A percentile compares a stretch with the other conserved stretches of the same genome.
Evolutionary conservation across 2,329 filamentous ascomycete species (phyloP).

Genomic region (Cladorrhinum sp.): DNA sequence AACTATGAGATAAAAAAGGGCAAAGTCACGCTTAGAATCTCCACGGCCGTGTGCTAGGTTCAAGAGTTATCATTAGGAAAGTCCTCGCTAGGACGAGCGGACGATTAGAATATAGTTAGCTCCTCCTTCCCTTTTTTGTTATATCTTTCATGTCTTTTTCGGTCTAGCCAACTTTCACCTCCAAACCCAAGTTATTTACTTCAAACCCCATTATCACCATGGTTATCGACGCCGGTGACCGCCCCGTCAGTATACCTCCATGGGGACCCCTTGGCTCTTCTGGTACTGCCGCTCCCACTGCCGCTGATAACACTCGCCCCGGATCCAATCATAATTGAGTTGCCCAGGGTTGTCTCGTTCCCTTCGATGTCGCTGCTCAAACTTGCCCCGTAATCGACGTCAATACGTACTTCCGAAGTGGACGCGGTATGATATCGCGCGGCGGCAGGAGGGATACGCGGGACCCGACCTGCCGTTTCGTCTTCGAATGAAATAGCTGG

Average conservation of each 20-base stretch:
- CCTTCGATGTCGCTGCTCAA: slow-evolving; percentile 12
- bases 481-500: not conserved
- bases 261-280: not conserved
- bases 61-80: no score
- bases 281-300: not conserved
- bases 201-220: not conserved
- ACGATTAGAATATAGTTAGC: no score
- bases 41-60: no score
- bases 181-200: not conserved
- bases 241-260: not conserved
- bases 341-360: slow-evolving; percentile 19
- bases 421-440: not conserved
- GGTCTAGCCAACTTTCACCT: not conserved
- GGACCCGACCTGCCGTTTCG: not conserved
- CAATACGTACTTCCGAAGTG: slow-evolving; percentile 21
- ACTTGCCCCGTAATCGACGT: slow-evolving; percentile 23
- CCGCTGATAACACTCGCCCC: slow-evolving; percentile 5
- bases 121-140: no score
- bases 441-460: not conserved
- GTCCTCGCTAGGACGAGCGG: no score
- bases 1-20: no score
- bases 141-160: not conserved
- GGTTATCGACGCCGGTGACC: not conserved
- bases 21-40: no score
- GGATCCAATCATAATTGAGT: slow-evolving; percentile 22